These are phyloP conservation scores for Porcisia deanei DNA, from an alignment of 208 protist species.

Conservation along the genomic window DNA sequence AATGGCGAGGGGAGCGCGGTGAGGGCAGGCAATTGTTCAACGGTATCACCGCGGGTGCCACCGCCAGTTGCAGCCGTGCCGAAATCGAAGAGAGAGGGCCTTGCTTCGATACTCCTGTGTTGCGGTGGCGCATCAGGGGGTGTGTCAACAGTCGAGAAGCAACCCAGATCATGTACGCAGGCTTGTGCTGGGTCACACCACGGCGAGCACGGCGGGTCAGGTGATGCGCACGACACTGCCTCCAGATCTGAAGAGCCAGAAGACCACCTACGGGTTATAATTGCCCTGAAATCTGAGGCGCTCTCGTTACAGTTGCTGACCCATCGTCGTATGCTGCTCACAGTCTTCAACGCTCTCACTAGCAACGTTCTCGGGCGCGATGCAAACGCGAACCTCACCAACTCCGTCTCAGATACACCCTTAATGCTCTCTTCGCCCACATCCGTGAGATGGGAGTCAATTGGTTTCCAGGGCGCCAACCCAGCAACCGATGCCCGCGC, in stretches of 20 bases:
- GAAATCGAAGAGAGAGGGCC: not conserved
- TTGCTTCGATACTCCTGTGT: not conserved
- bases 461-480: constrained; percentile 83
- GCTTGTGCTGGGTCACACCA: not conserved
- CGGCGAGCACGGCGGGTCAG: not conserved
- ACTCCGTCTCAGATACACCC: not conserved
- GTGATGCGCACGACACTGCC: not conserved
- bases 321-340: constrained; percentile 58
- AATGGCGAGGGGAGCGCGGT: too few species aligned
- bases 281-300: constrained; percentile 28
- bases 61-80: not conserved
- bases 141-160: not conserved
- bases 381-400: not conserved
- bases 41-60: not conserved
- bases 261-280: constrained; percentile 23
- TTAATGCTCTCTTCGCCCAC: constrained; percentile 14
- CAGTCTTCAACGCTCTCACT: constrained; percentile 52
- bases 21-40: not conserved
- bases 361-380: constrained; percentile 14
- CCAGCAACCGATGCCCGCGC: constrained; percentile 81
- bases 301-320: constrained; percentile 35
- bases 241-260: not conserved
- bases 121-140: not conserved
- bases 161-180: not conserved
- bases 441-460: constrained; percentile 54